Conservation (phyloP, 2,329 filamentous ascomycete genomes). For the Neonectria sp. region DNA sequence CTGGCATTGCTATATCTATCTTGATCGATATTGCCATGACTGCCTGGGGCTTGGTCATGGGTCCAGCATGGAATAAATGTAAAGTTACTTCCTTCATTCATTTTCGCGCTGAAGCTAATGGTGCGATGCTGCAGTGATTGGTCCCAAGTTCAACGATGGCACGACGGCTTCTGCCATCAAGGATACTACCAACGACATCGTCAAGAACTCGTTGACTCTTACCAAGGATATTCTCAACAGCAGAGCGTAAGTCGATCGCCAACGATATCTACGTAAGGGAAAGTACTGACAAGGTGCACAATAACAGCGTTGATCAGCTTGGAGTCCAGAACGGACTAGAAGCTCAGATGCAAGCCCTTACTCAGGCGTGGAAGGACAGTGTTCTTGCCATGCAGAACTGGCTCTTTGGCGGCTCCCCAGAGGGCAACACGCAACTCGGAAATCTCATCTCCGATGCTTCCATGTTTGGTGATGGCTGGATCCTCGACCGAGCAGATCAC, state of each 20-base stretch:
- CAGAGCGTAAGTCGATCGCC: conserved; percentile 14
- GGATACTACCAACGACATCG: conserved; percentile 31
- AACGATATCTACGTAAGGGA: neutral
- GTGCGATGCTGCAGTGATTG: neutral
- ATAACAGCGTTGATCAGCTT: conserved; percentile 28
- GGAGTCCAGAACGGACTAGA: conserved; percentile 31
- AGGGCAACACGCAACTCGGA: conserved; percentile 24
- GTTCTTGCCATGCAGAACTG: conserved; percentile 28
- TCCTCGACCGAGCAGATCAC: conserved; percentile 27
- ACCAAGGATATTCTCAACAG: conserved; percentile 29
- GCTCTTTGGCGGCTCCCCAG: conserved; percentile 29
- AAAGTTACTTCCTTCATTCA: neutral
- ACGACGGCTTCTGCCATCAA: conserved; percentile 18
- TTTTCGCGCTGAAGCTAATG: neutral
- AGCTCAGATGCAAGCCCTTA: conserved; percentile 30
- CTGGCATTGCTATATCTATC: conserved; percentile 21
- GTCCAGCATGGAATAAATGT: conserved; percentile 34
- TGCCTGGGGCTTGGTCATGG: conserved; percentile 32
- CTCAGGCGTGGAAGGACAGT: conserved; percentile 31
- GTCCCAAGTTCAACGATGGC: conserved; percentile 21
- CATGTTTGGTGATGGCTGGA: conserved; percentile 33
- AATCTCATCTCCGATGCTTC: conserved; percentile 30
- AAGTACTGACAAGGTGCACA: neutral
- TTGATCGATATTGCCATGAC: conserved; percentile 31
- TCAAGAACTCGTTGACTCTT: conserved; percentile 32